phyloP scores from a whole-genome alignment of 345 rosid genomes.

The Citrus cavaleriei region DNA sequence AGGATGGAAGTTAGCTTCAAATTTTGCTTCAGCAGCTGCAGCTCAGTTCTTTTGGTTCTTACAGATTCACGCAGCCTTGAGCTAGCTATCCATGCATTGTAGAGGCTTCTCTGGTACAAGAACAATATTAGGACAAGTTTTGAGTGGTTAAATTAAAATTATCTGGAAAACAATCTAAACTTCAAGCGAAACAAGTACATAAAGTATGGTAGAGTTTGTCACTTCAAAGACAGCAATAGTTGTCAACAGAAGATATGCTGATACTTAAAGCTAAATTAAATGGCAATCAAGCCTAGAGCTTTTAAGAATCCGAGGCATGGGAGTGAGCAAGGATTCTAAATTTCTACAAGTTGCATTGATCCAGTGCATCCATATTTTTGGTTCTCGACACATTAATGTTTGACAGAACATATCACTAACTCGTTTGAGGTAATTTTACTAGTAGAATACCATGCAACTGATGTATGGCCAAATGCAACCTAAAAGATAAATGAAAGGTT shows the following conservation, averaged over 20 bases:
- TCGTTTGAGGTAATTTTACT: not conserved
- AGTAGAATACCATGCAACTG: not conserved
- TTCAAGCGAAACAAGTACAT: not conserved
- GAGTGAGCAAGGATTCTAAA: not conserved
- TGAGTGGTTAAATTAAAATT: not conserved
- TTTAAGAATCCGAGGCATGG: not conserved
- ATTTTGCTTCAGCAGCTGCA: constrained; percentile 63
- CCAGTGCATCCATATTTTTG: not conserved
- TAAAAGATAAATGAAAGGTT: no score
- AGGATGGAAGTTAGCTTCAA: constrained; percentile 62
- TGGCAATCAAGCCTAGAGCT: not conserved
- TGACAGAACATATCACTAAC: not conserved
- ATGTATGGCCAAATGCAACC: not conserved
- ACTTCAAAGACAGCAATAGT: not conserved
- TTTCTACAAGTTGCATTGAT: not conserved
- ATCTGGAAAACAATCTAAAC: constrained; percentile 7
- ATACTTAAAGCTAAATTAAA: not conserved
- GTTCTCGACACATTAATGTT: not conserved
- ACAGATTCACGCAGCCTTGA: constrained; percentile 72
- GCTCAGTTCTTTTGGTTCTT: constrained; percentile 50
- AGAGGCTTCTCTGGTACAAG: constrained; percentile 60
- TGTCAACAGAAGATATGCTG: not conserved
- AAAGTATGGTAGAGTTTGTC: not conserved
- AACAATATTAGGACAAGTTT: constrained; percentile 7
- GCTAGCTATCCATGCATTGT: constrained; percentile 49